A percentile compares a stretch with the other conserved stretches of the same genome.
Conservation (phyloP, 352 stramenopile genomes). For the Blastocystis hominis region DNA sequence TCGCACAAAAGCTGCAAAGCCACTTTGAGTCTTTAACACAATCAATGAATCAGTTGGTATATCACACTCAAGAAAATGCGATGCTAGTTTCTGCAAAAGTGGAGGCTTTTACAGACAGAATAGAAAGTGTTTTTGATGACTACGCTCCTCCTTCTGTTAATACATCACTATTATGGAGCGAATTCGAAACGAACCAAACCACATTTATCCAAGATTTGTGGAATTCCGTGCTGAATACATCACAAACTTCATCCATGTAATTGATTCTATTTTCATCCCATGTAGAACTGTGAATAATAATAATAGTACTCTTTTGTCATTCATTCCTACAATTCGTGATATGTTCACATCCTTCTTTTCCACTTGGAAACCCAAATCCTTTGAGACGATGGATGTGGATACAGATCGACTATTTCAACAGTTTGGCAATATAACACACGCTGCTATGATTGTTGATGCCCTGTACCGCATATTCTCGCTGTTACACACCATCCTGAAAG, state of each 20-base stretch:
- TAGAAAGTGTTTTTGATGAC: background rate
- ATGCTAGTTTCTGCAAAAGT: background rate
- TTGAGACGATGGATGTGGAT: background rate
- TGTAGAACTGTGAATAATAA: background rate
- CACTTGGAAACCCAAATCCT: background rate
- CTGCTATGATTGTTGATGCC: background rate
- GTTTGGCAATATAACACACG: background rate
- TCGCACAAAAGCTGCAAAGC: background rate
- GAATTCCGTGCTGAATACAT: background rate
- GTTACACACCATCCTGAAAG: background rate
- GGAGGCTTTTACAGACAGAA: background rate
- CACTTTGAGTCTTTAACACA: background rate
- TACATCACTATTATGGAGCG: background rate
- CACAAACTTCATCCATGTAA: background rate
- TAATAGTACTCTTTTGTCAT: background rate
- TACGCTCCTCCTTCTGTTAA: conserved; percentile 9
- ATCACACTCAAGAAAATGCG: background rate
- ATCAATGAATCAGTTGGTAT: background rate
- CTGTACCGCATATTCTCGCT: background rate
- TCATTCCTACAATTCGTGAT: background rate
- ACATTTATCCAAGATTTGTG: background rate
- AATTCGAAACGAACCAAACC: background rate
- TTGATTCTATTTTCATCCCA: background rate
- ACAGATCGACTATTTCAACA: background rate
- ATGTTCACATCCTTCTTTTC: background rate